phyloP scores from a whole-genome alignment of 176 grass and related monocot species.

The Chloris gayana region DNA sequence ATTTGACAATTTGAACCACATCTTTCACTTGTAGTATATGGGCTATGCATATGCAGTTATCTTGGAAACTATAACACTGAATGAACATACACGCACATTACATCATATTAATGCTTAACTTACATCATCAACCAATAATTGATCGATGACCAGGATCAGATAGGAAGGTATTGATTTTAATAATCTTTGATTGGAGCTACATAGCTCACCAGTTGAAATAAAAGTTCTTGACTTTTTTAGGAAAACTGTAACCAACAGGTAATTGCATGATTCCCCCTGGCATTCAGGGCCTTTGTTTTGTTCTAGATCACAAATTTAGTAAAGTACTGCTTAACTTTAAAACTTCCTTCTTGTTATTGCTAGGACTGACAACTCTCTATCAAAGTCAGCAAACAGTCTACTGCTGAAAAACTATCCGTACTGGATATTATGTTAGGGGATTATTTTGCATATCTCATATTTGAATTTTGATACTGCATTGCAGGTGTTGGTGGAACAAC shows the following conservation, averaged over 20 bases:
- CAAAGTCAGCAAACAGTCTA: neutral
- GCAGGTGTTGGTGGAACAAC: slow-evolving; percentile 85
- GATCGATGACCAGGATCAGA: neutral
- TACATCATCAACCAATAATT: slow-evolving; percentile 13
- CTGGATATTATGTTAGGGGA: neutral
- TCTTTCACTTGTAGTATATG: neutral
- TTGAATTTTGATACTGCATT: slow-evolving; percentile 32
- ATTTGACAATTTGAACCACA: neutral
- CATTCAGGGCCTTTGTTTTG: too few relatives aligned
- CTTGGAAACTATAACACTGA: neutral
- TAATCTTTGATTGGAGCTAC: neutral
- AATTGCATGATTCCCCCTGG: neutral
- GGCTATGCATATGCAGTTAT: slow-evolving; percentile 17
- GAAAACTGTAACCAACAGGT: neutral
- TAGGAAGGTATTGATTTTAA: neutral
- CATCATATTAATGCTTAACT: slow-evolving; percentile 5
- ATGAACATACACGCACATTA: neutral
- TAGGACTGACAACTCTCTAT: neutral
- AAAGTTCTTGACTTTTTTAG: neutral
- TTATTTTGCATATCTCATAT: slow-evolving; percentile 12
- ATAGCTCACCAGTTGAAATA: neutral
- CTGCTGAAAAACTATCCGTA: neutral
- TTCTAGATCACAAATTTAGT: neutral
- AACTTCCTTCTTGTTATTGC: neutral
- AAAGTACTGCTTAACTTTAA: neutral